Evolutionary conservation across 495 filamentous ascomycete species (phyloP).

Genomic region (Chaetomium fimeti): DNA sequence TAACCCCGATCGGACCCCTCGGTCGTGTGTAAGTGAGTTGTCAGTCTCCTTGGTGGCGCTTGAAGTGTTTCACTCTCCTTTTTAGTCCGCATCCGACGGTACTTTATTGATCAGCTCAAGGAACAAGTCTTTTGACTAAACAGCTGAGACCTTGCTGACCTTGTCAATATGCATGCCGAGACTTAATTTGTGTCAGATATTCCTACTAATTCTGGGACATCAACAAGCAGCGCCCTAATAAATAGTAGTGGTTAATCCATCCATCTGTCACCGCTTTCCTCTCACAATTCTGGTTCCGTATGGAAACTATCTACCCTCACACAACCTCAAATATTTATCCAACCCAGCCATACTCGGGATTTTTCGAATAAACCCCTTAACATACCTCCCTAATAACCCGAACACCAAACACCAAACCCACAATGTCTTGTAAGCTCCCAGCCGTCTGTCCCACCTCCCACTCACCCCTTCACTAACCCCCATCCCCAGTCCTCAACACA

Average conservation of each 20-base stretch:
- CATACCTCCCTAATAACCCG: neutral
- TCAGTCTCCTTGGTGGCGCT: neutral
- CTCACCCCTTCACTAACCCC: neutral
- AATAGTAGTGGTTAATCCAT: neutral
- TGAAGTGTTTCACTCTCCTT: conserved; percentile 10
- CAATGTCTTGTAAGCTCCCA: conserved; percentile 34
- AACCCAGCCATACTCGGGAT: neutral
- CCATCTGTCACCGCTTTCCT: neutral
- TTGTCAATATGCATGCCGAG: conserved; percentile 13
- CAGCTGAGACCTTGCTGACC: neutral
- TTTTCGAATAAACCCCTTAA: neutral
- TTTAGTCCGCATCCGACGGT: neutral
- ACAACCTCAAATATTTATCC: neutral
- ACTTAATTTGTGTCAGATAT: conserved; percentile 19
- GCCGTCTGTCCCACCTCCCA: neutral
- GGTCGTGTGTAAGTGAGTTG: neutral
- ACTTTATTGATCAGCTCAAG: neutral
- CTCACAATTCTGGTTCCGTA: neutral
- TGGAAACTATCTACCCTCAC: neutral
- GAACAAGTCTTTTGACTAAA: neutral
- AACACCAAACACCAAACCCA: neutral
- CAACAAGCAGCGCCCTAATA: neutral
- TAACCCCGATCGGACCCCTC: conserved; percentile 4
- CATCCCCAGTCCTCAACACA: conserved; percentile 40
- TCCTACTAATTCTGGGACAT: neutral